These are phyloP conservation scores for Davidsoniella virescens DNA, from an alignment of 2,329 filamentous ascomycete species.

Conservation along the genomic window DNA sequence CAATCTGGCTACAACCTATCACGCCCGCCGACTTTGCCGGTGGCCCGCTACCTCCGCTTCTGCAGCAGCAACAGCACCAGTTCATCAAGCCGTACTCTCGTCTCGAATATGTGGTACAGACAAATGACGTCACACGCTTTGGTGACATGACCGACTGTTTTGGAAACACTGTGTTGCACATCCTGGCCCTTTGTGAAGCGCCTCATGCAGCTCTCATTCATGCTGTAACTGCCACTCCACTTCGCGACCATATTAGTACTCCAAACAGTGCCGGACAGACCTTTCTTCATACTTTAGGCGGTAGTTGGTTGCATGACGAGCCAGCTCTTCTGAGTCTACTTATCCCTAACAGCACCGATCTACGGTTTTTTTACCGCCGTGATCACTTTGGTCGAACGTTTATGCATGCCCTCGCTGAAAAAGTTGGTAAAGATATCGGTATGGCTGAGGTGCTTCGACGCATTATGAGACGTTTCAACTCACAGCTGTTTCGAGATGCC, in stretches of 20 bases:
- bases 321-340: constrained; percentile 14
- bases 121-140: constrained; percentile 2
- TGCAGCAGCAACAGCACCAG: too few species aligned
- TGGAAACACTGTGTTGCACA: constrained; percentile 31
- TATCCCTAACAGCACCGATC: constrained; percentile 18
- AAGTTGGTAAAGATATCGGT: not conserved
- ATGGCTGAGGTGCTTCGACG: constrained; percentile 14
- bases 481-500: constrained; percentile 27
- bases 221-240: not conserved
- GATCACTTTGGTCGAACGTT: constrained; percentile 38
- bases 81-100: too few species aligned
- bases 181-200: constrained; percentile 26
- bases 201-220: constrained; percentile 15
- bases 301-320: constrained; percentile 20
- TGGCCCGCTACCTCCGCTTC: too few species aligned
- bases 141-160: constrained; percentile 23
- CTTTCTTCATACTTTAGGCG: constrained; percentile 29
- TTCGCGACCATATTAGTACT: constrained; percentile 14
- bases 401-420: constrained; percentile 27
- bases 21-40: too few species aligned
- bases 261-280: constrained; percentile 32
- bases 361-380: constrained; percentile 18
- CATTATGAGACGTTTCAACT: constrained; percentile 21
- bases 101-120: constrained; percentile 2
- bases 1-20: constrained; percentile 18